Percentiles rank a stretch among this genome's conserved stretches.
phyloP scores from a whole-genome alignment of 2,329 filamentous ascomycete genomes.

The Fusarium sp. region DNA sequence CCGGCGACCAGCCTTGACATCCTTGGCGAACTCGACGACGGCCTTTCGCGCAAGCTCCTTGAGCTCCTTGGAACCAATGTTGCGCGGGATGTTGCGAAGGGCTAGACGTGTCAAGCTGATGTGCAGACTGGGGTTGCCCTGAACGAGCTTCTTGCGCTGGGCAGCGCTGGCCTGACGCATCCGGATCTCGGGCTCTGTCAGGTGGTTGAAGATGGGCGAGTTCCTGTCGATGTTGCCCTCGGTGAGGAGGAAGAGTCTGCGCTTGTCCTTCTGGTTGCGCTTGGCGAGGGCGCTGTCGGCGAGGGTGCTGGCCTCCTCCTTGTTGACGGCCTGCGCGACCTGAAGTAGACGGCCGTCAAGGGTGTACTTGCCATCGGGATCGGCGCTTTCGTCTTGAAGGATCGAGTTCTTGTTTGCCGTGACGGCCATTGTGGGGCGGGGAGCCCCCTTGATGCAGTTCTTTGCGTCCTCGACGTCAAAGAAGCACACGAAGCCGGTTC shows the following conservation, averaged over 20 bases:
- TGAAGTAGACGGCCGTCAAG: constrained; percentile 88
- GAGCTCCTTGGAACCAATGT: constrained; percentile 82
- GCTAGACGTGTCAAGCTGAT: constrained; percentile 89
- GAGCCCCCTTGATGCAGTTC: constrained; percentile 77
- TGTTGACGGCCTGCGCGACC: constrained; percentile 83
- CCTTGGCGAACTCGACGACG: constrained; percentile 91
- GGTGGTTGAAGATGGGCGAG: constrained; percentile 76
- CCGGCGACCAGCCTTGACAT: constrained; percentile 80
- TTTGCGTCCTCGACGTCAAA: constrained; percentile 77
- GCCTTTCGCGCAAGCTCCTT: constrained; percentile 91
- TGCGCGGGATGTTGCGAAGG: constrained; percentile 86
- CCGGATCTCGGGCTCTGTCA: constrained; percentile 80
- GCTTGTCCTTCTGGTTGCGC: constrained; percentile 82
- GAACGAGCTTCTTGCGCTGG: constrained; percentile 88
- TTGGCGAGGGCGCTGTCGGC: constrained; percentile 71
- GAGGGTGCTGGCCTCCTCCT: constrained; percentile 77
- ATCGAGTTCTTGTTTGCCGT: constrained; percentile 76
- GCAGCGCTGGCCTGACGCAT: constrained; percentile 87
- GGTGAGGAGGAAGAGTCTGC: constrained; percentile 83
- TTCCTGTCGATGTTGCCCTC: constrained; percentile 84
- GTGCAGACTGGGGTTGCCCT: constrained; percentile 88
- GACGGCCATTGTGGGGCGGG: constrained; percentile 60
- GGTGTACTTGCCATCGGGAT: constrained; percentile 85
- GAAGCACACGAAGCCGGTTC: constrained; percentile 96
- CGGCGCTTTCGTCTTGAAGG: constrained; percentile 83